phyloP scores from a whole-genome alignment of 257 asterid genomes.

The Nicotiana obtusifolia region DNA sequence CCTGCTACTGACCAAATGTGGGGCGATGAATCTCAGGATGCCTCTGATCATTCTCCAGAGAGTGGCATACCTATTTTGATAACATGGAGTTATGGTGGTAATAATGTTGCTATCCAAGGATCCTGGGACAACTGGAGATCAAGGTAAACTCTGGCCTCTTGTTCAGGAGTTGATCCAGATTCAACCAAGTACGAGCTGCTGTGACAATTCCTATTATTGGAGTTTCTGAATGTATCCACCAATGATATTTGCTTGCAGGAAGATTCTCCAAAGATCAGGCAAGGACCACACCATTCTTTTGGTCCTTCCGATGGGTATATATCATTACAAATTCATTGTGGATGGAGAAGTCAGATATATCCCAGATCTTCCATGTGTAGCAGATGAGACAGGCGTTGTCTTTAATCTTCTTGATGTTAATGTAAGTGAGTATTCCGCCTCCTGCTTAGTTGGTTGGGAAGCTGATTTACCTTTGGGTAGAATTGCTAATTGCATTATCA shows the following conservation, averaged over 20 bases:
- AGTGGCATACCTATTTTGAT: constrained; percentile 28
- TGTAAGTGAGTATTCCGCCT: constrained; percentile 39
- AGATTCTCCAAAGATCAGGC: constrained; percentile 70
- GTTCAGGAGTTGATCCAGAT: background rate
- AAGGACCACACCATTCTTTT: constrained; percentile 77
- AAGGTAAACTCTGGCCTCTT: constrained; percentile 35
- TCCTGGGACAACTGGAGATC: constrained; percentile 96
- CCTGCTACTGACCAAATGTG: constrained; percentile 32
- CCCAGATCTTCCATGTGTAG: constrained; percentile 73
- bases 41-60: background rate
- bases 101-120: constrained; percentile 72
- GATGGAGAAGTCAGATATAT: constrained; percentile 67
- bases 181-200: background rate
- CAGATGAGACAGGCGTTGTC: constrained; percentile 49
- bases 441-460: background rate
- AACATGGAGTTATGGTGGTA: constrained; percentile 49
- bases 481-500: background rate
- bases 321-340: constrained; percentile 70
- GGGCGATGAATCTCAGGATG: constrained; percentile 21
- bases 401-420: constrained; percentile 83
- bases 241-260: constrained; percentile 43
- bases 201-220: background rate
- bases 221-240: background rate
- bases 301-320: constrained; percentile 78
- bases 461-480: background rate